Conservation (phyloP, 148 eudicot species). For the Camellia japonica region DNA sequence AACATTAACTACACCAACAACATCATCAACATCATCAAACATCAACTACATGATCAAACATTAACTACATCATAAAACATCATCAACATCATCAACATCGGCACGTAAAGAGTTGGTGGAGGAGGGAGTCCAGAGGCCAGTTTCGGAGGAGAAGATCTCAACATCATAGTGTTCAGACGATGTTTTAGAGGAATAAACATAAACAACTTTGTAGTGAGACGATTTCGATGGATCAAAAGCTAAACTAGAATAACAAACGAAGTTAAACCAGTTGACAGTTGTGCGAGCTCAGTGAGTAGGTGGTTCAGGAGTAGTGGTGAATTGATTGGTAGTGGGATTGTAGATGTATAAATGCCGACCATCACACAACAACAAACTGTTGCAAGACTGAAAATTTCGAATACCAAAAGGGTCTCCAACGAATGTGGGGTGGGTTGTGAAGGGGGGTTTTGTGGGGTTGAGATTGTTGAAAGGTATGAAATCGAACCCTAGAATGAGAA, state of each 20-base stretch:
- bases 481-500: background rate
- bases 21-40: no score
- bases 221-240: constrained; percentile 15
- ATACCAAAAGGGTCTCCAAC: background rate
- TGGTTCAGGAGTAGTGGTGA: background rate
- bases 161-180: background rate
- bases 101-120: no score
- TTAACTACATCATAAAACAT: no score
- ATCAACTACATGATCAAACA: no score
- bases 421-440: background rate
- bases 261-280: no score
- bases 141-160: constrained; percentile 2
- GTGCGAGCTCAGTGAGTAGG: background rate
- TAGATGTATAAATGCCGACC: background rate
- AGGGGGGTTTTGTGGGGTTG: background rate
- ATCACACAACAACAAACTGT: background rate
- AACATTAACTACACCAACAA: no score
- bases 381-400: background rate
- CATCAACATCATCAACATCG: no score
- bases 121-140: background rate
- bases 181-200: background rate
- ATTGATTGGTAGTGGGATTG: constrained; percentile 8
- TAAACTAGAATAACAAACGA: no score
- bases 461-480: background rate
- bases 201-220: constrained; percentile 6